Conservation (phyloP, 2,329 filamentous ascomycete species). For the Aschersonia sp. region DNA sequence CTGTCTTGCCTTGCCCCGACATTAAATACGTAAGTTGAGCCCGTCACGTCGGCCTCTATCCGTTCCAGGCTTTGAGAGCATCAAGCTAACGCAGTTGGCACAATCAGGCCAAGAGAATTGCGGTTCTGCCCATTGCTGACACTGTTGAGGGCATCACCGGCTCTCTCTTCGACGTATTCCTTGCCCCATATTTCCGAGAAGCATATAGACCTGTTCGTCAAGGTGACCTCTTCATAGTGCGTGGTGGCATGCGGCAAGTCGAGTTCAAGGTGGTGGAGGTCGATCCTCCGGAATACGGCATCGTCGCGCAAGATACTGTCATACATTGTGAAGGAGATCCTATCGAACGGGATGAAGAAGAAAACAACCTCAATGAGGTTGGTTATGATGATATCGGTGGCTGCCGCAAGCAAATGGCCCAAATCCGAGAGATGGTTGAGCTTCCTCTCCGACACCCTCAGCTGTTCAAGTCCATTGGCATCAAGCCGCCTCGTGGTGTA, state of each 20-base stretch:
- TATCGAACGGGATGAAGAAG: slow-evolving; percentile 96
- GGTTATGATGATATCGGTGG: slow-evolving; percentile 99
- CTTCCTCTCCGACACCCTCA: slow-evolving; percentile 91
- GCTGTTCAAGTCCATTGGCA: slow-evolving; percentile 99
- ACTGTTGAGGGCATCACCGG: slow-evolving; percentile 96
- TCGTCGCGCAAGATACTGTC: slow-evolving; percentile 95
- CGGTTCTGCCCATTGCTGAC: slow-evolving; percentile 93
- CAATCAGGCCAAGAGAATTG: slow-evolving; percentile 85
- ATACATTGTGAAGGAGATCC: slow-evolving; percentile 84
- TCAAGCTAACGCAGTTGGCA: neutral
- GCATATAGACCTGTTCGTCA: slow-evolving; percentile 94
- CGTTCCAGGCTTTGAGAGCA: too few relatives aligned
- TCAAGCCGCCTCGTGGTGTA: slow-evolving; percentile 97
- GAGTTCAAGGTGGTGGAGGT: slow-evolving; percentile 99
- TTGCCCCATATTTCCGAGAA: slow-evolving; percentile 98
- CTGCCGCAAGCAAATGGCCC: slow-evolving; percentile 98
- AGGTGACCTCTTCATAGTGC: slow-evolving; percentile 93
- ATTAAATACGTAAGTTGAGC: slow-evolving; percentile 91
- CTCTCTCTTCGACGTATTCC: slow-evolving; percentile 96
- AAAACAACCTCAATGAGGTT: slow-evolving; percentile 98
- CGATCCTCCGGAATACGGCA: slow-evolving; percentile 94
- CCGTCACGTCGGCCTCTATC: neutral
- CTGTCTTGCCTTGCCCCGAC: slow-evolving; percentile 92
- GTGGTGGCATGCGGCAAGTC: slow-evolving; percentile 96
- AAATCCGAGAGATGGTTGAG: slow-evolving; percentile 97